Percentiles rank a stretch among this genome's conserved stretches.
These are phyloP conservation scores for Adiantum capillusveneris DNA, from an alignment of 75 land plant species.

Conservation along the genomic window DNA sequence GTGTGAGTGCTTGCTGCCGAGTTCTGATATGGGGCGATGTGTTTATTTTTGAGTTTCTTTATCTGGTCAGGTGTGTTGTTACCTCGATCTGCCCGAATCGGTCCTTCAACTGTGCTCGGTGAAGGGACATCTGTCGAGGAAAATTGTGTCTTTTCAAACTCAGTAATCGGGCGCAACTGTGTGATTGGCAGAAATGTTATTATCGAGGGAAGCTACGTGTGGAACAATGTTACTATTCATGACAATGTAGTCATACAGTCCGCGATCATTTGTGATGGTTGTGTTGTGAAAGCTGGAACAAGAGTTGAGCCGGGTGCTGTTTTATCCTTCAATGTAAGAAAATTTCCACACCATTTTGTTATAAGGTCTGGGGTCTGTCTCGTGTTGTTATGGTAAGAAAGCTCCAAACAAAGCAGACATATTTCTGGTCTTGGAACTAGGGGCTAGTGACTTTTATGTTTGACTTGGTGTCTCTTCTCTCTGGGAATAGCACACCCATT, in stretches of 20 bases:
- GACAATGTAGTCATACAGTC: constrained; percentile 57
- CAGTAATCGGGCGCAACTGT: constrained; percentile 82
- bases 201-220: constrained; percentile 81
- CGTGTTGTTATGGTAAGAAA: too few species aligned
- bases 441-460: too few species aligned
- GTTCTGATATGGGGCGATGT: too few species aligned
- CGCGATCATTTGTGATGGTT: constrained; percentile 85
- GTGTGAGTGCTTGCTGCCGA: too few species aligned
- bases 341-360: too few species aligned
- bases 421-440: too few species aligned
- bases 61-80: constrained; percentile 39
- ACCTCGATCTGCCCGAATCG: constrained; percentile 53
- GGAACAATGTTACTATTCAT: constrained; percentile 79
- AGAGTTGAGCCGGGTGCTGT: constrained; percentile 71
- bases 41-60: too few species aligned
- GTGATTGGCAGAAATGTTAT: constrained; percentile 71
- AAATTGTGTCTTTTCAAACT: constrained; percentile 45
- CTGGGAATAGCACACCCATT: too few species aligned
- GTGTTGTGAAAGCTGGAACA: constrained; percentile 62
- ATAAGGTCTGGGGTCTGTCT: too few species aligned
- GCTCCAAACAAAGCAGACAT: too few species aligned
- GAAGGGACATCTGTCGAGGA: constrained; percentile 65
- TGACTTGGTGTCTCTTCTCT: too few species aligned
- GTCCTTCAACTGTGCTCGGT: constrained; percentile 64
- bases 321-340: constrained; percentile 75